Percentiles rank a stretch among this genome's conserved stretches.
These are phyloP conservation scores for Astrothelium macrocarpum DNA, from an alignment of 495 filamentous ascomycete genomes.

Conservation along the genomic window DNA sequence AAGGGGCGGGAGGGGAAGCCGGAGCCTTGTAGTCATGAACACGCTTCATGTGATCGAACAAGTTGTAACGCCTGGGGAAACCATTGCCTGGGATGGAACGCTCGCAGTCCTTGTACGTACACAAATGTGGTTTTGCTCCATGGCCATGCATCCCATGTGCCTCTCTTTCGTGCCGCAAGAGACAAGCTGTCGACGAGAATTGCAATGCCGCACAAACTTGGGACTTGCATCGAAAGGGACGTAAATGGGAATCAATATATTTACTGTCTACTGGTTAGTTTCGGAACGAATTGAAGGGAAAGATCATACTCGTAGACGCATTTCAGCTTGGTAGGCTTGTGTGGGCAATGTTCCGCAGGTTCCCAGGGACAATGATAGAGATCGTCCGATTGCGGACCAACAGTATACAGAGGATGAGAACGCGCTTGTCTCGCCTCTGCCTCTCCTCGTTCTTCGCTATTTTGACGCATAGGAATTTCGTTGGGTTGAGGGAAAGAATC, in stretches of 20 bases:
- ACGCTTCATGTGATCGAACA: slow-evolving; percentile 87
- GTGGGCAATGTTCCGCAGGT: slow-evolving; percentile 63
- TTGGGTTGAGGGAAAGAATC: background rate
- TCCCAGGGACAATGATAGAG: slow-evolving; percentile 87
- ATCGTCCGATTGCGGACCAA: slow-evolving; percentile 57
- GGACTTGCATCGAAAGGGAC: slow-evolving; percentile 85
- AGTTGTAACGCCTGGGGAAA: slow-evolving; percentile 88
- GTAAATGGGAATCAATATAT: slow-evolving; percentile 87
- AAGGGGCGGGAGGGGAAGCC: slow-evolving; percentile 6
- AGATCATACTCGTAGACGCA: slow-evolving; percentile 88
- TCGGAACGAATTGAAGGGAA: slow-evolving; percentile 25
- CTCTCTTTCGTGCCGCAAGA: slow-evolving; percentile 90
- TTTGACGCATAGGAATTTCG: background rate
- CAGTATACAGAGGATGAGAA: slow-evolving; percentile 66
- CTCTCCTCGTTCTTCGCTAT: background rate
- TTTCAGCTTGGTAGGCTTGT: slow-evolving; percentile 83
- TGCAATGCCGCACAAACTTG: slow-evolving; percentile 63
- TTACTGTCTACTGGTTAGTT: slow-evolving; percentile 52
- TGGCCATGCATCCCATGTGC: slow-evolving; percentile 92
- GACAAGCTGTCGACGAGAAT: slow-evolving; percentile 88
- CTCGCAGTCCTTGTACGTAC: slow-evolving; percentile 74
- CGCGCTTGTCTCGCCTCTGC: slow-evolving; percentile 1
- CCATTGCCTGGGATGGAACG: slow-evolving; percentile 68
- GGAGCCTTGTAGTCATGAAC: slow-evolving; percentile 66
- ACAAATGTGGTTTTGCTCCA: slow-evolving; percentile 80